Base-by-base conservation (phyloP, 2,329 filamentous ascomycete genomes). In the Nemania sp. region DNA sequence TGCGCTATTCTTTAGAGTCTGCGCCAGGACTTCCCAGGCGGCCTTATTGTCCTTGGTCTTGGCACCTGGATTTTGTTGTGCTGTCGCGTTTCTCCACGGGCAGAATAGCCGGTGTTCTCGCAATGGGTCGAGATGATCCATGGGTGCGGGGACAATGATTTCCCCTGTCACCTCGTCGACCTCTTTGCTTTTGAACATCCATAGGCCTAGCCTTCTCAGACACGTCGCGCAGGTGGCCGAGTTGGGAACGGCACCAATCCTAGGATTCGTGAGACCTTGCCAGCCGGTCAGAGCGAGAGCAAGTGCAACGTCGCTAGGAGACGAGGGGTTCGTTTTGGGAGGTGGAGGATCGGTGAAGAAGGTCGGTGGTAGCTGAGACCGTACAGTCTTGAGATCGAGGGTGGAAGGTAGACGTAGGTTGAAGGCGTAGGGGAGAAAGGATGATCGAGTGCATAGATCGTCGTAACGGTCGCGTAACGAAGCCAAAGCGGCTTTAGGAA, bases 121-220 rank as follows among this genome's bases (percentile, higher is more conserved):
- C 2, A 86, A 72, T 4, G 85, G 83, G 65, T 93, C 86, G 1
- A 94, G 77, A 51, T 82, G 77, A 61, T 83, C 80, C 78, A 89
- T 86, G 1, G 81, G 80, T 2, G 85, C 81, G 1, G 81, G 79
- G 4, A 81, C 77, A 9, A 86, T 70, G 8, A 85, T 73, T 30
- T 74, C 66, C 30, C 78, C 72, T 0, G 78, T 78, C 14, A 74
- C 71, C 1, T 76, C 74, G 53, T 83, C 80, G 24, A 88, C 80
- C 64, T 83, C 82, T 70, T 86, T 91, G 70, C 86, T 86, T 66
- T 86, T 88, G 70, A 96, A 97, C 77, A 99, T 88, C 94, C 94
- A 99, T 2, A 99, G 78, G 0, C 94, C 94, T 0, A 97, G 78
- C 1, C 92, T 85, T 54, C 94, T 86, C 66, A 96, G 89, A 69